Evolutionary conservation across 2,329 filamentous ascomycete species (phyloP).

Genomic region (Ilyonectria robusta): DNA sequence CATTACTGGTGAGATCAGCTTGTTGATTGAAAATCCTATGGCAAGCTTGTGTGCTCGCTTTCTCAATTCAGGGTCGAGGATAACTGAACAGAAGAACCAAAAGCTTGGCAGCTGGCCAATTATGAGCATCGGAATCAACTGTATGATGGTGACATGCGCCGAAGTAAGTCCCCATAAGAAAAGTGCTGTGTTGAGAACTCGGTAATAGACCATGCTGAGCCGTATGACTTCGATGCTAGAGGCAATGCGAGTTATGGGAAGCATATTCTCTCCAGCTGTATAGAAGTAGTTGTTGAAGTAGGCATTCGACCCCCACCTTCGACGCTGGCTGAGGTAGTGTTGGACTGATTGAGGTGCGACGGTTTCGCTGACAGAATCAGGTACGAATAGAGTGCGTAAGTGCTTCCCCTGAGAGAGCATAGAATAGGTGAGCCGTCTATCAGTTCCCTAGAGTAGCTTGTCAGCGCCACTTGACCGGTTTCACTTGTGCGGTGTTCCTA

Average conservation of each 20-base stretch:
- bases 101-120: constrained; percentile 33
- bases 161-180: constrained; percentile 42
- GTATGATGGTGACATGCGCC: constrained; percentile 18
- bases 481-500: rapidly evolving
- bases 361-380: constrained; percentile 51
- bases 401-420: constrained; percentile 42
- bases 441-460: constrained; percentile 30
- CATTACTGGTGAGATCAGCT: constrained; percentile 40
- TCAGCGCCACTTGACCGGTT: not conserved
- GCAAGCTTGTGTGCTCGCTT: constrained; percentile 37
- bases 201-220: constrained; percentile 52
- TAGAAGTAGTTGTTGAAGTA: constrained; percentile 57
- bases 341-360: constrained; percentile 52
- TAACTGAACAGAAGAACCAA: constrained; percentile 40
- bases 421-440: constrained; percentile 40
- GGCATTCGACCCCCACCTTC: constrained; percentile 53
- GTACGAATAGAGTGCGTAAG: constrained; percentile 50
- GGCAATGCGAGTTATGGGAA: constrained; percentile 53
- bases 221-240: constrained; percentile 50
- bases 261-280: constrained; percentile 53
- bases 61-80: constrained; percentile 34
- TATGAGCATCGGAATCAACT: constrained; percentile 39
- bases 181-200: constrained; percentile 50
- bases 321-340: constrained; percentile 52
- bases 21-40: constrained; percentile 38